These are phyloP conservation scores for Fabrea salina DNA, from an alignment of 169 alveolate genomes.

Conservation along the genomic window DNA sequence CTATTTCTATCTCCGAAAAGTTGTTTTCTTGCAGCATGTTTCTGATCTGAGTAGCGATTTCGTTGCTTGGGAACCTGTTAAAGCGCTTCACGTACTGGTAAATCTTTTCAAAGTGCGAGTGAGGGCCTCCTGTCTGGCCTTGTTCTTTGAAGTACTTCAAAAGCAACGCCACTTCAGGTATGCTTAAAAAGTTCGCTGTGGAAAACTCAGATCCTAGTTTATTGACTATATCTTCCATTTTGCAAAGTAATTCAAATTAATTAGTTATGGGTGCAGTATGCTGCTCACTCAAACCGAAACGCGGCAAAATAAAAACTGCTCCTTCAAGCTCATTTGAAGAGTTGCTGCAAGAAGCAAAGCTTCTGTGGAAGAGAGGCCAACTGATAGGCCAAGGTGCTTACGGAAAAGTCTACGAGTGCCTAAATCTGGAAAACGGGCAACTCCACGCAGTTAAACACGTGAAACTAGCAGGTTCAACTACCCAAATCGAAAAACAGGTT, in stretches of 20 bases:
- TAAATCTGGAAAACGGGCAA: constrained; percentile 14
- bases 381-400: constrained; percentile 20
- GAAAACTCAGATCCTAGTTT: constrained; percentile 20
- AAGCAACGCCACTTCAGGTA: constrained; percentile 2
- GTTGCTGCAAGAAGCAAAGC: no score
- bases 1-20: background rate
- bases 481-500: background rate
- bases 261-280: no score
- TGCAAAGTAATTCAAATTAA: no score
- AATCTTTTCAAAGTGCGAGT: constrained; percentile 12
- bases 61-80: background rate
- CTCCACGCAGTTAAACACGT: background rate
- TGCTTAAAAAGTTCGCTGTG: constrained; percentile 4
- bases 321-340: no score
- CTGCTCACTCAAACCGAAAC: no score
- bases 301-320: no score
- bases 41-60: background rate
- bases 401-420: constrained; percentile 18
- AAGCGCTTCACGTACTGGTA: background rate
- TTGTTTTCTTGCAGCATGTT: background rate
- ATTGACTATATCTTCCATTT: constrained; percentile 7
- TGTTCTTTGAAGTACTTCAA: constrained; percentile 13
- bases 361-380: background rate
- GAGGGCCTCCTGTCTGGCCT: background rate
- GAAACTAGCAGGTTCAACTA: background rate